These are phyloP conservation scores for Auriscalpium orientale DNA, from an alignment of 768 basidiomycete genomes.

Conservation along the genomic window DNA sequence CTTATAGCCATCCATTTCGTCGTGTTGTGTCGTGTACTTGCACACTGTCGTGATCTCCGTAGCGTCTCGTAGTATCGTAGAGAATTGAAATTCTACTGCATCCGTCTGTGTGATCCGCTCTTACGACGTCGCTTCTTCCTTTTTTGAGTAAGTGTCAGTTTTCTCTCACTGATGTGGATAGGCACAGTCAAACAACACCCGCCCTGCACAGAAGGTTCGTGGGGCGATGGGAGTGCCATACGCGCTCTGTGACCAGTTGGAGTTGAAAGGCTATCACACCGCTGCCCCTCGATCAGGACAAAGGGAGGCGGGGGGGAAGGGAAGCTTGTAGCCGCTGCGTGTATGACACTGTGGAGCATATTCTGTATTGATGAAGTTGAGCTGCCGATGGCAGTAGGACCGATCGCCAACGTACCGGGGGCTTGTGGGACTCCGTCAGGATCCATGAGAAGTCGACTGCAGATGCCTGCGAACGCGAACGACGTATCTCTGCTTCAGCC, in stretches of 20 bases:
- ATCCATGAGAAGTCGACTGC: conserved; percentile 25
- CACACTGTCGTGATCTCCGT: not conserved
- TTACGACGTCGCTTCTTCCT: no score
- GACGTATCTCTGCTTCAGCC: conserved; percentile 19
- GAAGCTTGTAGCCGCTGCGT: not conserved
- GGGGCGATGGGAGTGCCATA: not conserved
- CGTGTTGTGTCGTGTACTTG: conserved; percentile 1
- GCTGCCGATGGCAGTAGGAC: no score
- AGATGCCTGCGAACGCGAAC: conserved; percentile 17
- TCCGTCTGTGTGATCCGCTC: no score
- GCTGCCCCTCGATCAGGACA: not conserved
- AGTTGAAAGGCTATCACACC: not conserved
- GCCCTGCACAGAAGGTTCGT: not conserved
- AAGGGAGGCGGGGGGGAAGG: not conserved
- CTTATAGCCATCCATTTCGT: conserved; percentile 10
- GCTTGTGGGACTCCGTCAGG: conserved; percentile 15
- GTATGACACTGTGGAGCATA: conserved; percentile 1
- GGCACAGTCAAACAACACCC: not conserved
- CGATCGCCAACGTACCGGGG: not conserved
- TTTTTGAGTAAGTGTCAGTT: no score
- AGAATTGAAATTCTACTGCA: not conserved
- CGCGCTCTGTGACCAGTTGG: not conserved
- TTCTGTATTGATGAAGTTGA: conserved; percentile 1
- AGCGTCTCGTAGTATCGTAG: not conserved
- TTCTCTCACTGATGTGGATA: no score